Conservation (phyloP, 1,284 basidiomycete genomes). For the Ceratobasidium sp. region DNA sequence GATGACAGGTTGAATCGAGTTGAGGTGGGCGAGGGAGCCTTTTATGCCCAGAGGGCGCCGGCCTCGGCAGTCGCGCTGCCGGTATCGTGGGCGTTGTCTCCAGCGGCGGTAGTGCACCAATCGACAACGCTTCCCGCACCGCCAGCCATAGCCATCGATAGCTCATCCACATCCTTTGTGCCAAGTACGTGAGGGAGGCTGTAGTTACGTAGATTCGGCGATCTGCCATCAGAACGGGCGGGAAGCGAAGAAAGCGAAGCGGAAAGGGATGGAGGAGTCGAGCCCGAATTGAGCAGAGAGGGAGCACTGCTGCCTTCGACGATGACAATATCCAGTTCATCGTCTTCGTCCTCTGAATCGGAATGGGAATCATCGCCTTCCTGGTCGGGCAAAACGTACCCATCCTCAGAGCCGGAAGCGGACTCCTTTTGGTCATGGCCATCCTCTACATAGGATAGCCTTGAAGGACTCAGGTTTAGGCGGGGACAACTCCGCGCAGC, state of each 20-base stretch:
- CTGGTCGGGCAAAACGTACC: conserved; percentile 3
- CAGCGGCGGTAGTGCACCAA: conserved; percentile 8
- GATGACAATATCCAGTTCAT: conserved; percentile 37
- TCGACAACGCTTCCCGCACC: conserved; percentile 38
- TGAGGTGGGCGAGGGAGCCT: neutral
- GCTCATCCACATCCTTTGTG: conserved; percentile 18
- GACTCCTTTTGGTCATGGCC: neutral
- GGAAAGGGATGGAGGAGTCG: conserved; percentile 29
- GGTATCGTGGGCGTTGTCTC: neutral
- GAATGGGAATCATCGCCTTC: conserved; percentile 1
- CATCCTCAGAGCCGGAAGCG: conserved; percentile 19
- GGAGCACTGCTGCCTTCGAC: conserved; percentile 5
- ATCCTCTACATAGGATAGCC: neutral
- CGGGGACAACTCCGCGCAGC: neutral
- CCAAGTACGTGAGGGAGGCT: neutral
- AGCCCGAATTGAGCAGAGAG: conserved; percentile 18
- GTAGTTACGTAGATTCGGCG: conserved; percentile 10
- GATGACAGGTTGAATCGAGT: conserved; percentile 9
- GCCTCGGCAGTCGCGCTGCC: conserved; percentile 15
- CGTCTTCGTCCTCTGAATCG: conserved; percentile 25
- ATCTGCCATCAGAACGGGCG: conserved; percentile 5
- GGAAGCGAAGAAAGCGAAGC: conserved; percentile 38
- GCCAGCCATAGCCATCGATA: conserved; percentile 18
- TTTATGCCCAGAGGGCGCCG: conserved; percentile 34
- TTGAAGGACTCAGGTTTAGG: neutral